These are phyloP conservation scores for Rhynchosporium agropyri DNA, from an alignment of 2,329 filamentous ascomycete genomes.

Conservation along the genomic window DNA sequence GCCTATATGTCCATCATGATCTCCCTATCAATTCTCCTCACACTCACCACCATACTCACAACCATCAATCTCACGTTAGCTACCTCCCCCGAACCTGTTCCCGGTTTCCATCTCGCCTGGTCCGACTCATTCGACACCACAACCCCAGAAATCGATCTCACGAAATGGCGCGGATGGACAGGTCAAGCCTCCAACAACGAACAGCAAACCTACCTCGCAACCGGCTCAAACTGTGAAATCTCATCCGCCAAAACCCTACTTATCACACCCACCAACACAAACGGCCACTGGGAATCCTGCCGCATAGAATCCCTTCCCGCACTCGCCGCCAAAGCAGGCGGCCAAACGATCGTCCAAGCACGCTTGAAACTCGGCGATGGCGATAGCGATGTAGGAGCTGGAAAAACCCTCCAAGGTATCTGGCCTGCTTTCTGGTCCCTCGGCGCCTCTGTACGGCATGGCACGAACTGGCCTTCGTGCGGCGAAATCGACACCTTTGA, in stretches of 20 bases:
- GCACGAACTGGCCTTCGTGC: conserved; percentile 31
- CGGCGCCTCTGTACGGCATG: conserved; percentile 26
- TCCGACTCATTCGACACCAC: conserved; percentile 28
- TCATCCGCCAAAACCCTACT: conserved; percentile 26
- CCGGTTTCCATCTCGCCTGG: conserved; percentile 32
- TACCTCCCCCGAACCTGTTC: conserved; percentile 16
- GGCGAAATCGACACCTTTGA: conserved; percentile 38
- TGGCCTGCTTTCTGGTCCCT: conserved; percentile 37
- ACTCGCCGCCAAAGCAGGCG: conserved; percentile 26
- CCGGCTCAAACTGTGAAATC: conserved; percentile 27
- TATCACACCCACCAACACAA: conserved; percentile 27
- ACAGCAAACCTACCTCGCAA: conserved; percentile 30
- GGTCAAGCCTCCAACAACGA: conserved; percentile 31
- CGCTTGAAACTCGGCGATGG: conserved; percentile 28
- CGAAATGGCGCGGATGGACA: conserved; percentile 30
- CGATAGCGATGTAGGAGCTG: neutral
- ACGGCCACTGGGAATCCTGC: conserved; percentile 35
- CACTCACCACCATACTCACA: conserved; percentile 15
- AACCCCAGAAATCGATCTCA: conserved; percentile 18
- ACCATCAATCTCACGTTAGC: conserved; percentile 18
- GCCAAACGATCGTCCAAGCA: conserved; percentile 32
- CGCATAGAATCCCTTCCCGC: conserved; percentile 28
- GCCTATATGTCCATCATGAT: conserved; percentile 39
- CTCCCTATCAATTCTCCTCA: conserved; percentile 14
- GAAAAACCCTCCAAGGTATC: conserved; percentile 29